Conservation (phyloP, 441 rosid genomes). For the Cnidoscolus chayamansa region DNA sequence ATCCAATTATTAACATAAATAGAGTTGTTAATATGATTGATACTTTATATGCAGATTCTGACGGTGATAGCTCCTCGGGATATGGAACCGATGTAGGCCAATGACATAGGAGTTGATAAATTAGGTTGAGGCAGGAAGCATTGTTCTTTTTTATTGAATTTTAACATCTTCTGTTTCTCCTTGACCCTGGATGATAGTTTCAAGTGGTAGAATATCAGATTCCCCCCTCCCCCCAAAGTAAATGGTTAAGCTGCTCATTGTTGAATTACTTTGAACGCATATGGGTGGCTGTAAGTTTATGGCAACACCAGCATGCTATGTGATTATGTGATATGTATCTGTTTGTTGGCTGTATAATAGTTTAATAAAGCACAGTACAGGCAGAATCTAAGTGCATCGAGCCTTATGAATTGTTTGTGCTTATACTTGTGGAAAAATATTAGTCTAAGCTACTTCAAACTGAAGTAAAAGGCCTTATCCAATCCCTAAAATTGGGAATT, state of each 20-base stretch:
- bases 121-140: conserved; percentile 38
- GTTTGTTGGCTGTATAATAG: background rate
- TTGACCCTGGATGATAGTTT: background rate
- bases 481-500: background rate
- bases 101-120: conserved; percentile 38
- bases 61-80: conserved; percentile 56
- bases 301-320: conserved; percentile 1
- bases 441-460: background rate
- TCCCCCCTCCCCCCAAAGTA: background rate
- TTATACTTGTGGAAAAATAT: background rate
- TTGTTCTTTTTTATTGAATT: conserved; percentile 25
- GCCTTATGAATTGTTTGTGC: background rate
- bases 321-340: background rate
- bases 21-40: conserved; percentile 18
- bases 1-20: conserved; percentile 8
- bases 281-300: background rate
- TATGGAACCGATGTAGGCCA: conserved; percentile 55
- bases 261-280: background rate
- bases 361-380: background rate
- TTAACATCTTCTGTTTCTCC: conserved; percentile 14
- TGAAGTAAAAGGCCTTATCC: background rate
- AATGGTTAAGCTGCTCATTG: background rate
- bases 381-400: background rate
- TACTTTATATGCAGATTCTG: conserved; percentile 53
- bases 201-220: background rate